Evolutionary conservation across 2,329 filamentous ascomycete genomes (phyloP), one percentile per base, ranked within the genome.

Genomic region (Fusarium newnesense): DNA sequence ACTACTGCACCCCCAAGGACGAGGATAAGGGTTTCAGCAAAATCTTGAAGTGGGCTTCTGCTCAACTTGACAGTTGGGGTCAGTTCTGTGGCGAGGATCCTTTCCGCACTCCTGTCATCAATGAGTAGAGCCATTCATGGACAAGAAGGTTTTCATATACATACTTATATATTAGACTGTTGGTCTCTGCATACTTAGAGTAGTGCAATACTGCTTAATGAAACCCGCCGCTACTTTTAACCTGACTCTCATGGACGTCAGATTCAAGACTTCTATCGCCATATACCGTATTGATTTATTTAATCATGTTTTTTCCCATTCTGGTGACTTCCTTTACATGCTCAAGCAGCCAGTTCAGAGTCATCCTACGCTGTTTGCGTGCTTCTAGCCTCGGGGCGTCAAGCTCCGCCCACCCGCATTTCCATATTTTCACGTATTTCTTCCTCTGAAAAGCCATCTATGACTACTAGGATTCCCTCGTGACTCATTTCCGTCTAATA

Each of bases 1-100:
- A 74, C 63, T 80, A 78, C 70, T 81, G 79, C 46, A 54, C 60
- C 9, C 39, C 66, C 12, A 60, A 75, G 34, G 62, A 69, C 2
- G 78, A 78, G 49, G 79, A 81, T 54, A 69, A 76, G 58, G 75
- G 72, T 18, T 81, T 80, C 70, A 80, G 79, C 69, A 78, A 79
- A 69, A 62, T 80, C n/a, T 62, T 81, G 47, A 80, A 81, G 77
- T 78, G 78, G 70, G 78, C 77, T 56, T 79, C 77, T 53, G 76
- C 72, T 63, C 77, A 75, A 69, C 73, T 81, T 39, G 79, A 81
- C 49, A 79, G 79, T 4, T 81, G 79, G 79, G 76, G 77, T 18
- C 75, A 81, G 68, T 81, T 79, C 64, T 81, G 79, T 54, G 71
- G 65, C 10, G 69, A 67, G 34, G 58, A 70, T n/a, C 62, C 73